A percentile compares a stretch with the other conserved stretches of the same genome.
These are phyloP conservation scores for Sporothrix variecibatus DNA, from an alignment of 2,329 filamentous ascomycete species.

Conservation along the genomic window DNA sequence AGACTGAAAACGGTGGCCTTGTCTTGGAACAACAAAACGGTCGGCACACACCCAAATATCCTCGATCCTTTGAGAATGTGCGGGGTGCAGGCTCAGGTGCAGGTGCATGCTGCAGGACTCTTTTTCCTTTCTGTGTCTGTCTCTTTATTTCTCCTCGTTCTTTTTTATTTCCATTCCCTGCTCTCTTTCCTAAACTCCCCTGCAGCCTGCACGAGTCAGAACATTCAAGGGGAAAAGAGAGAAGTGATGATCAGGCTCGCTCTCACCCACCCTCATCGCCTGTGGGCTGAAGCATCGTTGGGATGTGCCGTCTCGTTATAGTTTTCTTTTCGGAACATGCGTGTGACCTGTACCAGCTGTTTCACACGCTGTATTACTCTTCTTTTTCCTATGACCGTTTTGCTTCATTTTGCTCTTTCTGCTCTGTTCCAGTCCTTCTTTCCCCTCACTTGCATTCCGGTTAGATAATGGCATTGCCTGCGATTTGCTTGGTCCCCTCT, in stretches of 20 bases:
- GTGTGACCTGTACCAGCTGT: background rate
- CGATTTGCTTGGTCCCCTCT: constrained; percentile 11
- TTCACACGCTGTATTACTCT: background rate
- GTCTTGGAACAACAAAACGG: background rate
- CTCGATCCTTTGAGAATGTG: background rate
- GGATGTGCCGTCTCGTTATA: background rate
- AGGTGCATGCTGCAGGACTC: constrained; percentile 5
- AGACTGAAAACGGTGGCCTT: constrained; percentile 11
- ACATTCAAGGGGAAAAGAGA: background rate
- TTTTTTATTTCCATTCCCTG: background rate
- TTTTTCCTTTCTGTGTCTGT: background rate
- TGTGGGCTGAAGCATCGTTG: background rate
- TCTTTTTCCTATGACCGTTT: background rate
- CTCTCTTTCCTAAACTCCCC: background rate
- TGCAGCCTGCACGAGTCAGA: constrained; percentile 16
- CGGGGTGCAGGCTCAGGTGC: constrained; percentile 15
- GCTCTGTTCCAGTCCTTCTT: background rate
- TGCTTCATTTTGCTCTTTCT: background rate
- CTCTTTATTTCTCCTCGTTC: background rate
- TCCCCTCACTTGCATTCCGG: constrained; percentile 18
- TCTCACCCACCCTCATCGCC: background rate
- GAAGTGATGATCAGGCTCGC: background rate
- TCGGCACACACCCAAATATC: background rate
- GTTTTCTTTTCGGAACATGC: background rate
- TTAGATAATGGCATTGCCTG: constrained; percentile 26